Percentiles rank a stretch among this genome's conserved stretches.
These are phyloP conservation scores for Alloteropsis angusta DNA, from an alignment of 202 grass and related monocot genomes.

Conservation along the genomic window DNA sequence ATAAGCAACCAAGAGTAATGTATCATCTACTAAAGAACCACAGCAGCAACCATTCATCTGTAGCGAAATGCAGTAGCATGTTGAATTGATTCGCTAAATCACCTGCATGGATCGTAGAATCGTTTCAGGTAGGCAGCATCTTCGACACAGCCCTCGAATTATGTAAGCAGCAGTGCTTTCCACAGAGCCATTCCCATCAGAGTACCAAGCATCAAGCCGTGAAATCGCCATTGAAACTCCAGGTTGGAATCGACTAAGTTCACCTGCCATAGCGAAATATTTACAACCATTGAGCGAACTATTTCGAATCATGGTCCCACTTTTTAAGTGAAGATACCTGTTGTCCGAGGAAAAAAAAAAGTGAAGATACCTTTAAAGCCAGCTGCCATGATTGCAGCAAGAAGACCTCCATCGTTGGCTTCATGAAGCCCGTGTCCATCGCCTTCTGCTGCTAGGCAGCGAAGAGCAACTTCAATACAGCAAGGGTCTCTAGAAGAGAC, in stretches of 20 bases:
- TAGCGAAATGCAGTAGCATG: not conserved
- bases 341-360: too few relatives aligned
- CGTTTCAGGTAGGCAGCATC: slow-evolving; percentile 86
- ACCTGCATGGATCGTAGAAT: slow-evolving; percentile 95
- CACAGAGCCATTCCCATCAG: slow-evolving; percentile 45
- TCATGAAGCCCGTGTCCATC: slow-evolving; percentile 84
- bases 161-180: slow-evolving; percentile 63
- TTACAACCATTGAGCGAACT: not conserved
- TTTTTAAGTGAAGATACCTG: slow-evolving; percentile 32
- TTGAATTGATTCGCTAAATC: not conserved
- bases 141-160: slow-evolving; percentile 67
- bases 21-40: not conserved
- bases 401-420: slow-evolving; percentile 81
- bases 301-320: not conserved
- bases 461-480: slow-evolving; percentile 71
- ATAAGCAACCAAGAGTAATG: not conserved
- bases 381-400: slow-evolving; percentile 74
- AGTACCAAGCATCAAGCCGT: slow-evolving; percentile 94
- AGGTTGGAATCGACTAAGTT: slow-evolving; percentile 87
- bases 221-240: slow-evolving; percentile 94
- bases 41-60: not conserved
- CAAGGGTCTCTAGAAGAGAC: slow-evolving; percentile 63
- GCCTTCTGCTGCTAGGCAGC: slow-evolving; percentile 62
- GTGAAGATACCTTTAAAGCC: slow-evolving; percentile 72
- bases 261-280: slow-evolving; percentile 43